phyloP scores from a whole-genome alignment of 2,329 filamentous ascomycete species.

The Xylaria multiplex region DNA sequence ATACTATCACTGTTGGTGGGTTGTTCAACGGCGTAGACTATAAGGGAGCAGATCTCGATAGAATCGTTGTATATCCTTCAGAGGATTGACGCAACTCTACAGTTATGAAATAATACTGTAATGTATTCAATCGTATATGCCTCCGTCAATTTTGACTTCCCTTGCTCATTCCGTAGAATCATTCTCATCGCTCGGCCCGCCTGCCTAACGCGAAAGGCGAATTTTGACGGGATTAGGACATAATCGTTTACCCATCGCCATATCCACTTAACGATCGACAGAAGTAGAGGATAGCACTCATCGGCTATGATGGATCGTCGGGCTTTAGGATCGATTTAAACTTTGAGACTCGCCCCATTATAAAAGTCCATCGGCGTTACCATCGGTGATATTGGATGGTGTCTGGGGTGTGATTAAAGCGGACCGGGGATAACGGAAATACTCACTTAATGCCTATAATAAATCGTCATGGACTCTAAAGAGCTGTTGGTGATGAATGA shows the following conservation, averaged over 20 bases:
- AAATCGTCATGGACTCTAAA: too few relatives aligned
- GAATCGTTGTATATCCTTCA: constrained; percentile 68
- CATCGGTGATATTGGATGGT: constrained; percentile 36
- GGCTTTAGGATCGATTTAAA: background rate
- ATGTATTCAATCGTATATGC: too few relatives aligned
- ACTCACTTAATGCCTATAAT: background rate
- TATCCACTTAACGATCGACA: background rate
- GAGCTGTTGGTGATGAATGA: background rate
- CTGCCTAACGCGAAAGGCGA: background rate
- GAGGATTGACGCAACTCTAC: constrained; percentile 48
- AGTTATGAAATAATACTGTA: background rate
- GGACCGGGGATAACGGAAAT: constrained; percentile 18
- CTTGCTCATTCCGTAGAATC: too few relatives aligned
- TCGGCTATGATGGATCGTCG: background rate
- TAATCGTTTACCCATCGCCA: background rate
- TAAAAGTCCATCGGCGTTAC: constrained; percentile 25
- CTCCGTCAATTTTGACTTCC: too few relatives aligned
- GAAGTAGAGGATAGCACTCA: background rate
- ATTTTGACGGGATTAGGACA: background rate
- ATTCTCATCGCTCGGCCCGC: too few relatives aligned
- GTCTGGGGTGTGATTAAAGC: background rate
- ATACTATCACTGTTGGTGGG: constrained; percentile 67
- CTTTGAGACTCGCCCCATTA: background rate
- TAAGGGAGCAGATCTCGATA: constrained; percentile 68
- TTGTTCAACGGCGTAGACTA: constrained; percentile 65